Base-by-base conservation (phyloP, 192 early-diverging fungal genomes). In the Backusella tuberculispora region DNA sequence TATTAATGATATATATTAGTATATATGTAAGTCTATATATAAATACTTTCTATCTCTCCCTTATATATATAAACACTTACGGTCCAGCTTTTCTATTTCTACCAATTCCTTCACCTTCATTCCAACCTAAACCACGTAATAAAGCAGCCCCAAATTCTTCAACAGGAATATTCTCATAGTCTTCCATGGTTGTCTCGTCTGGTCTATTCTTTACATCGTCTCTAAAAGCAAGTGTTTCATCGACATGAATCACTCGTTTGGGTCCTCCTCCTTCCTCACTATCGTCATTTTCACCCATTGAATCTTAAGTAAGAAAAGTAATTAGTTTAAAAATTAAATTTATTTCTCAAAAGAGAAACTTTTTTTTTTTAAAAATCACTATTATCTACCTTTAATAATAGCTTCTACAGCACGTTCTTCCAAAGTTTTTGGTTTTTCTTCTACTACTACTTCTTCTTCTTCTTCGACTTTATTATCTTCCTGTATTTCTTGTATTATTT, bases 61-160 rank as follows among this genome's bases (percentile, higher is more conserved):
- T 75, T 24, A 12, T 43, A 63, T 47, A 24, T 9, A 12, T 73
- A 10, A 46, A 64, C 29, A 73, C 76, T 78, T 78, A 78, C 76
- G 24, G n/a, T 47, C 24, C 46, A 43, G 19, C 67, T 15, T 60
- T 78, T 34, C 76, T 37, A 60, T 78, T 78, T 44, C 76, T 64
- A n/a, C 76, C 76, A 38, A 78, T 78, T 0, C 76, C 76, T 63
- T 84, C 81, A 42, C 92, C 92, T 50, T 91, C 89, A 48, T 87
- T 89, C 94, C 95, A 97, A 1, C 96, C 96, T 93, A 97, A 95
- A 0, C 96, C 96, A 14, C 94, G 85, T 64, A 98, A 79, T 72
- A 97, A 81, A 0, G 95, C 95, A 2, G 85, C 85, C 0, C 96
- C 96, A 89, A 98, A 98, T 63, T 92, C 90, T 65, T 97, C 94